These are phyloP conservation scores for Ceratocystis albifundus DNA, from an alignment of 2,329 filamentous ascomycete genomes.

Conservation along the genomic window DNA sequence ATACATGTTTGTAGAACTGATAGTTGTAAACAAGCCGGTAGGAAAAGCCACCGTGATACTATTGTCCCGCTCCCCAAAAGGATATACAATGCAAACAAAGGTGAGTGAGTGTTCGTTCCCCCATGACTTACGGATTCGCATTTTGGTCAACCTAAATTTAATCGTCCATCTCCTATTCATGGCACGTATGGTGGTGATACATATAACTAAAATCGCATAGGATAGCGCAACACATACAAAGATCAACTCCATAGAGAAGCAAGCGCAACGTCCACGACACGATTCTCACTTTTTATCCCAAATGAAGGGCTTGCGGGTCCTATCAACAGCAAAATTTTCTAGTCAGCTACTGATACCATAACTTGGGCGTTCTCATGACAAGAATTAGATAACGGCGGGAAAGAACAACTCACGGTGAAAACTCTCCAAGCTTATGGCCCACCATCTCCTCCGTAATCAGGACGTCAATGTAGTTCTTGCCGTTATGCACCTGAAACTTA, in stretches of 20 bases:
- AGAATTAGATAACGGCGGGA: neutral
- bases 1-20: no score
- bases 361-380: neutral
- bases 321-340: conserved; percentile 26
- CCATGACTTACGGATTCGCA: no score
- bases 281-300: conserved; percentile 35
- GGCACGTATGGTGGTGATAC: conserved; percentile 17
- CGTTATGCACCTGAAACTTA: conserved; percentile 84
- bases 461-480: conserved; percentile 73
- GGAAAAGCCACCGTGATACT: no score
- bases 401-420: conserved; percentile 57
- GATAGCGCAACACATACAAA: neutral
- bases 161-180: neutral
- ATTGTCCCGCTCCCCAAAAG: no score
- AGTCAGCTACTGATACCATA: neutral
- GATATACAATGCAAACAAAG: no score
- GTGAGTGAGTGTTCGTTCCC: no score
- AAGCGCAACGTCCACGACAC: neutral
- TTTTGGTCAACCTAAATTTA: neutral
- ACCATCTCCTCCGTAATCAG: conserved; percentile 92
- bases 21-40: no score
- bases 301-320: conserved; percentile 48
- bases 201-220: conserved; percentile 5
- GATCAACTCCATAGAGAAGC: neutral
- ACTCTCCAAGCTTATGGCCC: conserved; percentile 87